These are phyloP conservation scores for Arctium lappa DNA, from an alignment of 129 eudicot species.

Conservation along the genomic window DNA sequence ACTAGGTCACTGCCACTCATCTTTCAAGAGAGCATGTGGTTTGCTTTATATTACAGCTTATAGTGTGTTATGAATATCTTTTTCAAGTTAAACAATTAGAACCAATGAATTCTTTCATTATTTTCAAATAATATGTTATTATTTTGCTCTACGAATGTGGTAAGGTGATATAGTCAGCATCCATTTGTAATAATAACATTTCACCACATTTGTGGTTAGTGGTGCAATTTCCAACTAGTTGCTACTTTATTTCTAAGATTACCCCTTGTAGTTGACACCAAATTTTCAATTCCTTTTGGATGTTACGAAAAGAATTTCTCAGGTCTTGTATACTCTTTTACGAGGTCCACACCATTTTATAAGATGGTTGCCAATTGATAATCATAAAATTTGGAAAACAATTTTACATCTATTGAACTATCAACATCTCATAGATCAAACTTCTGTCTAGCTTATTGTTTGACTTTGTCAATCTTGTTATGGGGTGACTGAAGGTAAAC, in stretches of 20 bases:
- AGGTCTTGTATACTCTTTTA: not conserved
- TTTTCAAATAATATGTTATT: not conserved
- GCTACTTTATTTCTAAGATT: conserved; percentile 8
- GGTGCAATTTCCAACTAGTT: conserved; percentile 1
- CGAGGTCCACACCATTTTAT: not conserved
- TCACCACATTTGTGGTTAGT: not conserved
- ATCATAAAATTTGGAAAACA: not conserved
- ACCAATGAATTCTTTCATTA: not conserved
- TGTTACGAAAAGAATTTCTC: not conserved
- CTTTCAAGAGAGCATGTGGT: not conserved
- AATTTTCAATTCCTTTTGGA: not conserved
- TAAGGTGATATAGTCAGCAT: conserved; percentile 3
- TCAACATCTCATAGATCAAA: not conserved
- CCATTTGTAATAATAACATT: not conserved
- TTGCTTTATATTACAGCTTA: not conserved
- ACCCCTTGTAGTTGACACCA: not conserved
- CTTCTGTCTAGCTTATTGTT: not conserved
- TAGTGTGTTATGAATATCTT: not conserved
- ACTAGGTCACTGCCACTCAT: not conserved
- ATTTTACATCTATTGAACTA: not conserved
- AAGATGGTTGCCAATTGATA: conserved; percentile 4
- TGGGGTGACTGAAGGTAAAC: not conserved
- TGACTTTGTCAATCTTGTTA: not conserved
- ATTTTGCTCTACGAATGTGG: conserved; percentile 8
- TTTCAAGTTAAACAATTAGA: conserved; percentile 1